These are phyloP conservation scores for Neurospora crassa DNA, from an alignment of 2,329 filamentous ascomycete genomes.

Conservation along the genomic window DNA sequence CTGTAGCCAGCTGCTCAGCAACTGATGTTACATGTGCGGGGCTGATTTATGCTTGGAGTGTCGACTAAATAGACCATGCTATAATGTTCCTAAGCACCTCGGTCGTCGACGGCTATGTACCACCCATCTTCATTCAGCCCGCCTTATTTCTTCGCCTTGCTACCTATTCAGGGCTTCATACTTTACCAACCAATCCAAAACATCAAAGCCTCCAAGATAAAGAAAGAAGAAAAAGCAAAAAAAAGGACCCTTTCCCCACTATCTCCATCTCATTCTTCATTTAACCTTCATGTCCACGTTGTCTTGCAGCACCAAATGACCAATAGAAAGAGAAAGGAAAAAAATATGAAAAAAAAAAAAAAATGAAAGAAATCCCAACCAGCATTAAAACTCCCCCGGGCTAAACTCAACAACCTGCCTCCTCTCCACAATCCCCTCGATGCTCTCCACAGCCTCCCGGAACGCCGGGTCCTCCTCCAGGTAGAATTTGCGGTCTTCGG, in stretches of 20 bases:
- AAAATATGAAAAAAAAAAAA: no score
- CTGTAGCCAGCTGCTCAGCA: neutral
- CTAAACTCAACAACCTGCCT: slow-evolving; percentile 52
- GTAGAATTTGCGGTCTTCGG: slow-evolving; percentile 60
- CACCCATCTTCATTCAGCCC: neutral
- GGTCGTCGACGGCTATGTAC: neutral
- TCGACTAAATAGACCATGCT: neutral
- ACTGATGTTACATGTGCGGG: neutral
- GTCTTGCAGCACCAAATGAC: no score
- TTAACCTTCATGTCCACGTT: no score
- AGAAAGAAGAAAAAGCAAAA: no score
- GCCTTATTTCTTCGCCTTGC: neutral
- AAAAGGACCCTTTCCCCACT: no score
- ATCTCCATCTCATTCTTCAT: neutral
- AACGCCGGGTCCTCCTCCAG: slow-evolving; percentile 55
- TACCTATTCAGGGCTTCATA: neutral
- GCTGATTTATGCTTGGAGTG: neutral
- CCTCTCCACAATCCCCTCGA: slow-evolving; percentile 39
- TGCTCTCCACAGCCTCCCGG: slow-evolving; percentile 44
- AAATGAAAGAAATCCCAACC: no score
- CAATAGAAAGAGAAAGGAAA: no score
- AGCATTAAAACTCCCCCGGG: slow-evolving; percentile 29
- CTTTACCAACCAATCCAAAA: neutral
- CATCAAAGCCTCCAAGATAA: no score
- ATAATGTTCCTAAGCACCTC: neutral